phyloP scores from a whole-genome alignment of 2,329 filamentous ascomycete species.

The Septoria petroselini region DNA sequence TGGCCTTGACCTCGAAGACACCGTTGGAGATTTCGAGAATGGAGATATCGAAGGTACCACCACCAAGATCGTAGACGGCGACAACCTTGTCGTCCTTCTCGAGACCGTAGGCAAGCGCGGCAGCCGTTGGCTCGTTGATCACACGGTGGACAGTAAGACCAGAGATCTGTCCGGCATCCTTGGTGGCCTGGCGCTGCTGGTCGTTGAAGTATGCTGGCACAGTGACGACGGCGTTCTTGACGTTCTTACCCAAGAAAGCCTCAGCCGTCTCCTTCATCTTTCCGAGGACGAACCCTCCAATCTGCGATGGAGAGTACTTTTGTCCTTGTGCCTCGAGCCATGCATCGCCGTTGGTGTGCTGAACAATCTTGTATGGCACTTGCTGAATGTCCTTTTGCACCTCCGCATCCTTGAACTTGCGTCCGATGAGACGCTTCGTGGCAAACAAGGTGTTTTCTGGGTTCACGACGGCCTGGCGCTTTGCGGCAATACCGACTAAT shows the following conservation, averaged over 20 bases:
- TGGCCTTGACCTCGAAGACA: slow-evolving; percentile 98
- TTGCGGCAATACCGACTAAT: slow-evolving; percentile 93
- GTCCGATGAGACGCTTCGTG: slow-evolving; percentile 97
- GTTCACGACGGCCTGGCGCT: slow-evolving; percentile 97
- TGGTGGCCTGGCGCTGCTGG: slow-evolving; percentile 94
- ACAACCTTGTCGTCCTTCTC: slow-evolving; percentile 93
- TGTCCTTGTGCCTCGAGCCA: slow-evolving; percentile 92
- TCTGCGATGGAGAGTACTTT: slow-evolving; percentile 97
- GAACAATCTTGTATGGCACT: slow-evolving; percentile 97
- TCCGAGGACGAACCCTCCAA: slow-evolving; percentile 91
- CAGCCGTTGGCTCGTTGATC: slow-evolving; percentile 95
- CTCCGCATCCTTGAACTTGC: slow-evolving; percentile 91
- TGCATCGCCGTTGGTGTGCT: slow-evolving; percentile 93
- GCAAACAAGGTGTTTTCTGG: slow-evolving; percentile 98
- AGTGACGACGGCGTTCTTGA: slow-evolving; percentile 96
- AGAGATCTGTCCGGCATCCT: slow-evolving; percentile 94
- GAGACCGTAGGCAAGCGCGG: slow-evolving; percentile 90
- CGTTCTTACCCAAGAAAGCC: slow-evolving; percentile 80
- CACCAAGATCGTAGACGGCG: slow-evolving; percentile 95
- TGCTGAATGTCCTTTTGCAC: slow-evolving; percentile 96
- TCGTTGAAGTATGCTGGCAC: slow-evolving; percentile 99
- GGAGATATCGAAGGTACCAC: slow-evolving; percentile 99
- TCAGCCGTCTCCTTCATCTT: slow-evolving; percentile 99
- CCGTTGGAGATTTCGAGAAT: slow-evolving; percentile 96
- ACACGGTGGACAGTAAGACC: slow-evolving; percentile 96